Evolutionary conservation across 2,329 filamentous ascomycete species (phyloP), one percentile per base, ranked within the genome.

Genomic region (Penicillium sp.): DNA sequence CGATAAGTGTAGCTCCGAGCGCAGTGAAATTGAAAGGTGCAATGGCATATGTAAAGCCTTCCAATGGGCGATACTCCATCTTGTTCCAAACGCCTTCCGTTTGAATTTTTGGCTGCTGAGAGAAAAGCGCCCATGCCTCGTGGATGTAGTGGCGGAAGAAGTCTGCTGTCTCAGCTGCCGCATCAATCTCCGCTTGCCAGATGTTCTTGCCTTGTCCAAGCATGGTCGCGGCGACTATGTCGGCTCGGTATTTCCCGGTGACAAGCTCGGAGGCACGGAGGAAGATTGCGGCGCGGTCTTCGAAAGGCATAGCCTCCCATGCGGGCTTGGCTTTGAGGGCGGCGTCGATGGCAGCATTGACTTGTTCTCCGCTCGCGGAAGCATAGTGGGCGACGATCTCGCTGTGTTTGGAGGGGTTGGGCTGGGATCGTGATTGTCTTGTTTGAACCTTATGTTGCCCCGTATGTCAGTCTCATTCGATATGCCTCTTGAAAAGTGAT

Each of bases 21-120:
- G 92, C 92, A 18, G 92, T 96, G 77, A 96, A 96, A 79, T 96
- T 96, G 82, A 96, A 96, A 23, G 92, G 92, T 53, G 87, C 89
- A 65, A 96, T 85, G 37, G 92, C 92, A 72, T 96, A 96, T 54
- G 96, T 90, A 73, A 97, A 96, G 14, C 92, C 92, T 74, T 96
- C 92, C 3, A 96, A 83, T 7, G 92, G 87, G 26, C 92, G 83
- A 79, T 96, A 85, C 76, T 96, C 92, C 60, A 91, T 82, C 40
- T 92, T 85, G 75, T 96, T 96, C 91, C 92, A 96, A 31, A 93
- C 82, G 26, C 90, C 90, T 1, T 88, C 79, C 2, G 88, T 82
- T 75, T 97, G 86, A 77, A 93, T 89, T 45, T 80, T 82, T 14
- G 92, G 92, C 75, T 97, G 92, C 69, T 91, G 86, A 29, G 84